phyloP scores from a whole-genome alignment of 1,139 yeast species.

The Debaryomycetaceae sp. region DNA sequence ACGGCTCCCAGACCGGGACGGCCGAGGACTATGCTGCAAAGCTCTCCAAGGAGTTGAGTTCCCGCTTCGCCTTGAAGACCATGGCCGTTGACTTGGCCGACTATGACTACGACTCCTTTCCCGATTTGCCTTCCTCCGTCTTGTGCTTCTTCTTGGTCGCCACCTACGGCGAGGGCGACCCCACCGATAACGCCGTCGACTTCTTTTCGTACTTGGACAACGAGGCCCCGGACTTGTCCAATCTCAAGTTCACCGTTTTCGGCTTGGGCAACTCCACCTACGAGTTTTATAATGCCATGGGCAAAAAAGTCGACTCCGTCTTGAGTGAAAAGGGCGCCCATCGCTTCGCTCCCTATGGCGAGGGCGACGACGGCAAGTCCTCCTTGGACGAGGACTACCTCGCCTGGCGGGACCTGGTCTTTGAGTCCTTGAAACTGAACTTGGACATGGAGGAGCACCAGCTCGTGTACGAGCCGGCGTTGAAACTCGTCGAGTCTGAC shows the following conservation, averaged over 20 bases:
- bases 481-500: slow-evolving; percentile 33
- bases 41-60: slow-evolving; percentile 76
- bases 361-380: slow-evolving; percentile 93
- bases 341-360: slow-evolving; percentile 63
- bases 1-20: slow-evolving; percentile 98
- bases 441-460: slow-evolving; percentile 69
- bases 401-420: slow-evolving; percentile 78
- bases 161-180: slow-evolving; percentile 97
- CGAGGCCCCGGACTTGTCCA: slow-evolving; percentile 52
- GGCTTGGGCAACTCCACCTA: slow-evolving; percentile 93
- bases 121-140: slow-evolving; percentile 37
- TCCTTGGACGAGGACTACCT: slow-evolving; percentile 92
- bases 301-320: slow-evolving; percentile 41
- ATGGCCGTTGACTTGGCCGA: slow-evolving; percentile 87
- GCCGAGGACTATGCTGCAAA: slow-evolving; percentile 95
- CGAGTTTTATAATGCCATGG: slow-evolving; percentile 82
- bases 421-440: slow-evolving; percentile 55
- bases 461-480: slow-evolving; percentile 63
- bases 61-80: slow-evolving; percentile 71
- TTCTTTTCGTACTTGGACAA: slow-evolving; percentile 53
- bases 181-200: slow-evolving; percentile 83
- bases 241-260: slow-evolving; percentile 61
- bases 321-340: slow-evolving; percentile 60
- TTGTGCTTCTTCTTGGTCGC: slow-evolving; percentile 73
- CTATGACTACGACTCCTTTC: slow-evolving; percentile 70